These are phyloP conservation scores for Kwoniella shivajii DNA, from an alignment of 1,284 basidiomycete species.

Conservation along the genomic window DNA sequence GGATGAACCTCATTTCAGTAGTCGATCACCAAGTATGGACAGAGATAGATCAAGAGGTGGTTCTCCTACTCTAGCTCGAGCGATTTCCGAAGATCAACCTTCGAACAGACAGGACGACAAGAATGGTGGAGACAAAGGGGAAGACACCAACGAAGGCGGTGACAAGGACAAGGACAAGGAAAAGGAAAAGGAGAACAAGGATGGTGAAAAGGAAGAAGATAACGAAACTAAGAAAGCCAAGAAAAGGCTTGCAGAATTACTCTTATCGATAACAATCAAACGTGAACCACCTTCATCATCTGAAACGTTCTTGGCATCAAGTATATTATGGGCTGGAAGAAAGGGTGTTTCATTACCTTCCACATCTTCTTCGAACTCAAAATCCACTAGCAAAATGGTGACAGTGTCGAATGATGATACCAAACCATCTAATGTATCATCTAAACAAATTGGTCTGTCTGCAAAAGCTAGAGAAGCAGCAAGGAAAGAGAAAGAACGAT, in stretches of 20 bases:
- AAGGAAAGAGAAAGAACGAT: not conserved
- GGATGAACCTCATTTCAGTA: conserved; percentile 21
- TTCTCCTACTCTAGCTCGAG: conserved; percentile 4
- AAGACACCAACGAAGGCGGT: not conserved
- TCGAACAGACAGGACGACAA: not conserved
- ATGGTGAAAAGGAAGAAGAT: not conserved
- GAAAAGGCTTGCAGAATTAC: conserved; percentile 4
- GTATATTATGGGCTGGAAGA: conserved; percentile 3
- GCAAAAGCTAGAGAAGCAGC: not conserved
- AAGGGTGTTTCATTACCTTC: not conserved
- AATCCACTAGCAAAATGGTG: not conserved
- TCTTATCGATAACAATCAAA: conserved; percentile 12
- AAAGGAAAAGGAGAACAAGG: not conserved
- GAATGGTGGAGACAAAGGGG: not conserved
- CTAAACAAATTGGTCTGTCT: not conserved
- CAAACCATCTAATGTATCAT: not conserved
- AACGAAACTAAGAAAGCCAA: conserved; percentile 1
- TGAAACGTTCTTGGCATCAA: conserved; percentile 13
- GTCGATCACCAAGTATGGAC: conserved; percentile 2
- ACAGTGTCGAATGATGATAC: not conserved
- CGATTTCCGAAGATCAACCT: not conserved
- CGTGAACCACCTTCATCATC: conserved; percentile 10
- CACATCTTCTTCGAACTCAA: not conserved
- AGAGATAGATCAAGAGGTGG: conserved; percentile 8
- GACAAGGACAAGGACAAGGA: not conserved